Base-by-base conservation (phyloP, 345 rosid genomes). In the Diplotaxis tenuifolia region DNA sequence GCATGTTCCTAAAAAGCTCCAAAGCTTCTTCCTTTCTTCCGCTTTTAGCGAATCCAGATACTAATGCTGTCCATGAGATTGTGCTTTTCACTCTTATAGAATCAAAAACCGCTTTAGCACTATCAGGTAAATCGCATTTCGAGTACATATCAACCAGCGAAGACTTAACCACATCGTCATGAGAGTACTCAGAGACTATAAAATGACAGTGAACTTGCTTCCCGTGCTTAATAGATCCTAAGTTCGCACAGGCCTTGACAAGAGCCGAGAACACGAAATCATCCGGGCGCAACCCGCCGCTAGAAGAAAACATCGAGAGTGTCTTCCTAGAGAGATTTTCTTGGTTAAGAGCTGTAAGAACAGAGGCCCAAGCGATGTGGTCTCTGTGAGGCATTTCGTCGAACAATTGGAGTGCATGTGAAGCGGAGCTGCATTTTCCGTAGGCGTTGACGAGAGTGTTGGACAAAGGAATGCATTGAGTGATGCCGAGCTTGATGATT, bases 111-210 rank as follows among this genome's bases (percentile, higher is more conserved):
- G 61, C 64, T 22, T 82, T 82, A 65, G 88, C 90, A 65, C 38
- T 50, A 21, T 79, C 73, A 0, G 78, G 83, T 4, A 78, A 66
- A 23, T 83, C 87, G 40, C 87, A 85, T 83, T 90, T 90, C 5
- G 93, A 74, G 64, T 90, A 90, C 91, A 90, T 83, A 73, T 90
- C 88, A 78, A 90, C 91, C 65, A 90, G 68, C 55, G 96, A 86
- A 6, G 92, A 87, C 79, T 89, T 89, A 14, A 85, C 87, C 62
- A 89, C 87, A 76, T 82, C 88, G 54, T 89, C 96, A 49, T 77
- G 67, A 9, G 53, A 36, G 73, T 78, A 89, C 2, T 75, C 68
- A 3, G 96, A 88, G n/a, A 79, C 75, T 47, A 79, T 9, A 21
- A 83, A 86, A 29, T 32, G 76, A 15, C 82, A 83, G 67, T 90